Evolutionary conservation across 2,329 filamentous ascomycete genomes (phyloP).

Genomic region (Arthrobotrys pseudoclavata): DNA sequence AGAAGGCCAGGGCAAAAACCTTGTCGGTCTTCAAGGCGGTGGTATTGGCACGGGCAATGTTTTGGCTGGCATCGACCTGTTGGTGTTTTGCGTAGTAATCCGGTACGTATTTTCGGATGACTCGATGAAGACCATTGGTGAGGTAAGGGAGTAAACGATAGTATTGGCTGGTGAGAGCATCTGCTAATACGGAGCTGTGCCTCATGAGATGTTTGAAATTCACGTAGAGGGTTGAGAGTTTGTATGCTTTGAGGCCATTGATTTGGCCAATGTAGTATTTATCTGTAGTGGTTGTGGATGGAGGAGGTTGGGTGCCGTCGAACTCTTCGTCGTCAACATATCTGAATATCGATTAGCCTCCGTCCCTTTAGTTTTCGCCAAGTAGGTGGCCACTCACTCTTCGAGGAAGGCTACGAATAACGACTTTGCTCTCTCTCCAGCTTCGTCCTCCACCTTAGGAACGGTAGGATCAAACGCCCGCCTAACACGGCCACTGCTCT

Average conservation of each 20-base stretch:
- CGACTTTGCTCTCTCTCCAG: constrained; percentile 80
- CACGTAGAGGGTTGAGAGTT: constrained; percentile 87
- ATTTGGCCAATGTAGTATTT: constrained; percentile 90
- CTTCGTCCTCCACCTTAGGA: constrained; percentile 80
- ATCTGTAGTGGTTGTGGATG: constrained; percentile 74
- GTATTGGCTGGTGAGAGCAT: constrained; percentile 89
- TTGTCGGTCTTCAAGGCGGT: constrained; percentile 82
- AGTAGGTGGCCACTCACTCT: constrained; percentile 71
- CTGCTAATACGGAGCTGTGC: constrained; percentile 83
- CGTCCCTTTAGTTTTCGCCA: neutral
- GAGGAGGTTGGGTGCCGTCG: constrained; percentile 65
- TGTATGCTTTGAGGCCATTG: constrained; percentile 79
- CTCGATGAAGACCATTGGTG: constrained; percentile 86
- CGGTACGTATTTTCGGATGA: constrained; percentile 94
- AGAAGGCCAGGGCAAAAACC: constrained; percentile 91
- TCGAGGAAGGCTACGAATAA: constrained; percentile 86
- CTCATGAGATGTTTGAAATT: constrained; percentile 84
- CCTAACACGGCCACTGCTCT: constrained; percentile 62
- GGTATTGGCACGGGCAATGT: constrained; percentile 74
- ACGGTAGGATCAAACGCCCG: constrained; percentile 70
- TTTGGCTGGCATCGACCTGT: constrained; percentile 49
- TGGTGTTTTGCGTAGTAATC: constrained; percentile 76
- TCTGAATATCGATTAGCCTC: constrained; percentile 64
- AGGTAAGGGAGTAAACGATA: constrained; percentile 96
- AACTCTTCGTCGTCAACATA: constrained; percentile 78